Conservation (phyloP, 768 basidiomycete species). For the Suillus paluster region DNA sequence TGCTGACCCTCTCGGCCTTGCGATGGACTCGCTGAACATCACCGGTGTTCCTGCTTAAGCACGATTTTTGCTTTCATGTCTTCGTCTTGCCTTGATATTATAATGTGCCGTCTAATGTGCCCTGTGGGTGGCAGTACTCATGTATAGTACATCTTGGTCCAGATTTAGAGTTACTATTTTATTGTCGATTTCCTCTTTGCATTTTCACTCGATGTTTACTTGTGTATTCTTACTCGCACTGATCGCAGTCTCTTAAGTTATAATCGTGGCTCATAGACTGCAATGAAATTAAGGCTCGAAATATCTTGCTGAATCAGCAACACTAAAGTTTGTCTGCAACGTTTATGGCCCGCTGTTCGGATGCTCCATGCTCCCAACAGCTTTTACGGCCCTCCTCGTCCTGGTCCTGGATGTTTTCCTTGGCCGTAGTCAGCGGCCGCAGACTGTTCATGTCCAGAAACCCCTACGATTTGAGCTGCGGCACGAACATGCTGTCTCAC, state of each 20-base stretch:
- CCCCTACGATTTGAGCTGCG: slow-evolving; percentile 57
- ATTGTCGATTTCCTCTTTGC: neutral
- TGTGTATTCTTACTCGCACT: slow-evolving; percentile 7
- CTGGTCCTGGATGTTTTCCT: slow-evolving; percentile 39
- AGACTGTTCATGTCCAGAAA: neutral
- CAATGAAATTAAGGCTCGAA: too few relatives aligned
- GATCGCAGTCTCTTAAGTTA: neutral
- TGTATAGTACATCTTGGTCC: slow-evolving; percentile 1
- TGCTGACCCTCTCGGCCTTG: slow-evolving; percentile 63
- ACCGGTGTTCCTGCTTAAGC: slow-evolving; percentile 22
- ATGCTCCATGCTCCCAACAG: slow-evolving; percentile 42
- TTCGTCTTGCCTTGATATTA: slow-evolving; percentile 3
- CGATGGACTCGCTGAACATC: slow-evolving; percentile 56
- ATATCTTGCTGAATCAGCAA: slow-evolving; percentile 2
- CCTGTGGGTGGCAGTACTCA: neutral
- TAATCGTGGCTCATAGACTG: too few relatives aligned
- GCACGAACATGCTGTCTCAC: slow-evolving; percentile 61
- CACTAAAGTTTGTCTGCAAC: slow-evolving; percentile 20
- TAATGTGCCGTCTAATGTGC: slow-evolving; percentile 3
- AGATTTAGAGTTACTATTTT: neutral
- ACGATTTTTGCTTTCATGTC: neutral
- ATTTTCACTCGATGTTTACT: slow-evolving; percentile 3
- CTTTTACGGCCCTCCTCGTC: slow-evolving; percentile 53
- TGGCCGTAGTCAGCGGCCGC: slow-evolving; percentile 10
- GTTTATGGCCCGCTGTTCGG: slow-evolving; percentile 13